Evolutionary conservation across 257 asterid species (phyloP).

Genomic region (Solanum pennellii): DNA sequence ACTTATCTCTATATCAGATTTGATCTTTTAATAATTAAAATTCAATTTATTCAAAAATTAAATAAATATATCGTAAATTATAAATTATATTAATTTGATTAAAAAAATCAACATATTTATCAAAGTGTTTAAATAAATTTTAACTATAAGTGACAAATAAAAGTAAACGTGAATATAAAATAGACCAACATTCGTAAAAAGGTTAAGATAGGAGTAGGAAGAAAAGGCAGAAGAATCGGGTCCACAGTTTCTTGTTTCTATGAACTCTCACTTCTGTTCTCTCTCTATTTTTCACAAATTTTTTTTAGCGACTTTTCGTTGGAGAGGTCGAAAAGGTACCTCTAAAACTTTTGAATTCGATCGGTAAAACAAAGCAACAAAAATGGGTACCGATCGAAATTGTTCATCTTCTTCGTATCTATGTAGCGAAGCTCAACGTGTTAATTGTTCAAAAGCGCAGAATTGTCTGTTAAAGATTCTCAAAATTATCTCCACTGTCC

Average conservation of each 20-base stretch:
- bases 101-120: not conserved
- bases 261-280: not conserved
- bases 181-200: not conserved
- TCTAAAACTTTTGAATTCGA: not conserved
- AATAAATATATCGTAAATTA: not conserved
- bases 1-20: too few species aligned
- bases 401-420: not conserved
- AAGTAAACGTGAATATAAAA: not conserved
- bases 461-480: slow-evolving; percentile 23
- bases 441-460: slow-evolving; percentile 30
- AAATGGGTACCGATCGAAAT: not conserved
- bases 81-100: not conserved
- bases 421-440: not conserved
- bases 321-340: not conserved
- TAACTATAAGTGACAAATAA: not conserved
- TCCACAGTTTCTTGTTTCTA: not conserved
- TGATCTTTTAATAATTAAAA: accelerated
- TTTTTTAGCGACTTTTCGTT: not conserved
- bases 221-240: not conserved
- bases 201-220: not conserved
- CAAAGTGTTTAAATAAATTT: too few species aligned
- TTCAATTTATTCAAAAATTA: too few species aligned
- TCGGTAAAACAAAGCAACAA: not conserved
- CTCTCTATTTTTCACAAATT: not conserved
- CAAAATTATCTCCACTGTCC: slow-evolving; percentile 16